Evolutionary conservation across 1,139 yeast genomes (phyloP).

Genomic region (Sugiyamaella pinicola): DNA sequence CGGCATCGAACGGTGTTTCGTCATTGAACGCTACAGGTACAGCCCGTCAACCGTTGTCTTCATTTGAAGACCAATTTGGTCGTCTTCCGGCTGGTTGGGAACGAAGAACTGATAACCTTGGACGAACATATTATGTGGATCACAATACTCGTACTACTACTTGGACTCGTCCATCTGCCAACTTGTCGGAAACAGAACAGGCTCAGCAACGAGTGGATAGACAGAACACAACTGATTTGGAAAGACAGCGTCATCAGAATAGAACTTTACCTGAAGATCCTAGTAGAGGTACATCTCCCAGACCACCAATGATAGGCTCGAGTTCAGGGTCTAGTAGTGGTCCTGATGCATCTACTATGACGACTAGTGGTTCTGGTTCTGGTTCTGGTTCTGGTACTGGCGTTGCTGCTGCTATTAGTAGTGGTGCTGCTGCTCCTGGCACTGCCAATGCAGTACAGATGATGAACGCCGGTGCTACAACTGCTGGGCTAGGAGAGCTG

Average conservation of each 20-base stretch:
- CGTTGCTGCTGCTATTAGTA: slow-evolving; percentile 32
- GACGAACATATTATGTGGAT: slow-evolving; percentile 96
- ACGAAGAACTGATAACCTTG: slow-evolving; percentile 94
- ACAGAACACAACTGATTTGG: slow-evolving; percentile 73
- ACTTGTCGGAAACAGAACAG: slow-evolving; percentile 41
- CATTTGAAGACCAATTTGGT: slow-evolving; percentile 96
- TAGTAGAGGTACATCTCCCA: slow-evolving; percentile 41
- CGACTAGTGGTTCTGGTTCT: background rate
- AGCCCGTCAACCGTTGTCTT: slow-evolving; percentile 44
- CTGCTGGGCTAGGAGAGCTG: slow-evolving; percentile 93
- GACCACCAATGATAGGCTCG: slow-evolving; percentile 24
- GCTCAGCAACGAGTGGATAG: slow-evolving; percentile 44
- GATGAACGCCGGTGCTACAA: slow-evolving; percentile 79
- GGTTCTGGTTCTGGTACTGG: slow-evolving; percentile 36
- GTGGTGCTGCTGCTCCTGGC: slow-evolving; percentile 50
- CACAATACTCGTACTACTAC: slow-evolving; percentile 97
- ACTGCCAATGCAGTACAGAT: slow-evolving; percentile 55
- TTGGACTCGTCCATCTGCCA: slow-evolving; percentile 91
- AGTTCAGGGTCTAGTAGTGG: slow-evolving; percentile 31
- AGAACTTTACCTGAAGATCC: slow-evolving; percentile 81
- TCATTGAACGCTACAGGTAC: slow-evolving; percentile 21
- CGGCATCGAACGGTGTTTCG: background rate
- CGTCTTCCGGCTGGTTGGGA: slow-evolving; percentile 99
- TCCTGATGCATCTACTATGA: slow-evolving; percentile 42
- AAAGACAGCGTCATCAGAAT: slow-evolving; percentile 87